A percentile compares a stretch with the other conserved stretches of the same genome.
phyloP scores from a whole-genome alignment of 345 rosid genomes.

The Dimocarpus longan region DNA sequence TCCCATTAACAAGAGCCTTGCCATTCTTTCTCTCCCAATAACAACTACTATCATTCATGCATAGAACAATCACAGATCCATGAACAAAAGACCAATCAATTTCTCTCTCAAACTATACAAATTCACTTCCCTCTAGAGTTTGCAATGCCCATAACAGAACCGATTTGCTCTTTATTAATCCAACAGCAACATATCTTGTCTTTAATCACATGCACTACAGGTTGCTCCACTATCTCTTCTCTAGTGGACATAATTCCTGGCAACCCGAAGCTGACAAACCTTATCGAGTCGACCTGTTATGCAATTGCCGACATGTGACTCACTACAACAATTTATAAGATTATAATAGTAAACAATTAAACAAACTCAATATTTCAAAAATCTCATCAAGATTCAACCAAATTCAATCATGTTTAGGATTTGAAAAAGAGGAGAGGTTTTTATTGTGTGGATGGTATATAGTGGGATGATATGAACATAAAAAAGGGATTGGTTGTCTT shows the following conservation, averaged over 20 bases:
- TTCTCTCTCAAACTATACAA: conserved; percentile 46
- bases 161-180: conserved; percentile 51
- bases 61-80: too few relatives aligned
- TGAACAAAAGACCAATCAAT: too few relatives aligned
- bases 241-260: conserved; percentile 33
- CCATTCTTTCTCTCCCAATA: too few relatives aligned
- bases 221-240: conserved; percentile 36
- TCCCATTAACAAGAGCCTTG: too few relatives aligned
- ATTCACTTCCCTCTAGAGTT: conserved; percentile 71
- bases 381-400: background rate
- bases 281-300: conserved; percentile 35
- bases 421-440: too few relatives aligned
- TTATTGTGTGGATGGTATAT: too few relatives aligned
- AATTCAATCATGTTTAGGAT: too few relatives aligned
- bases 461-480: background rate
- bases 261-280: conserved; percentile 32
- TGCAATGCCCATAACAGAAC: conserved; percentile 68
- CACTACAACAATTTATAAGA: conserved; percentile 51
- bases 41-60: too few relatives aligned
- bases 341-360: background rate
- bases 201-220: conserved; percentile 50
- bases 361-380: background rate
- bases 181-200: conserved; percentile 75
- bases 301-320: conserved; percentile 40
- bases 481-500: conserved; percentile 32